These are phyloP conservation scores for Cunninghamia lanceolata DNA, from an alignment of 75 land plant species.

Conservation along the genomic window DNA sequence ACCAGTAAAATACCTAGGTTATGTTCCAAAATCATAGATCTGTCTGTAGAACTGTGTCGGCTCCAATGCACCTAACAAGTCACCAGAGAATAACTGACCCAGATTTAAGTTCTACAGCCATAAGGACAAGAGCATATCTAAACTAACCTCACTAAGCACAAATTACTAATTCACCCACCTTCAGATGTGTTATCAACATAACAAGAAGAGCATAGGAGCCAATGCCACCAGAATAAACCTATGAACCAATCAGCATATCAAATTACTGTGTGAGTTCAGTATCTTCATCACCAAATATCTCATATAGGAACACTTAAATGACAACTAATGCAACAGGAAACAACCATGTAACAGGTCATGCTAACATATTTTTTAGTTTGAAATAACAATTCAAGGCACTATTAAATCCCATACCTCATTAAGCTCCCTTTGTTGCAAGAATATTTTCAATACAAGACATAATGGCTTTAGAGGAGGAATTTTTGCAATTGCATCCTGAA, in stretches of 20 bases:
- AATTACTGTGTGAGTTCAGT: background rate
- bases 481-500: constrained; percentile 66
- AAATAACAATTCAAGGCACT: background rate
- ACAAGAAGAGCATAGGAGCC: constrained; percentile 95
- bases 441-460: constrained; percentile 90
- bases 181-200: constrained; percentile 83
- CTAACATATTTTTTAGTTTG: background rate
- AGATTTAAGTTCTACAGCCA: background rate
- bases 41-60: constrained; percentile 16
- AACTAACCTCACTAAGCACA: background rate
- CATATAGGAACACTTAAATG: background rate
- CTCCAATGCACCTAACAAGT: constrained; percentile 46
- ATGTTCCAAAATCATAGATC: constrained; percentile 40
- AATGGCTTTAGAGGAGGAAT: constrained; percentile 86
- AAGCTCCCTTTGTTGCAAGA: constrained; percentile 92
- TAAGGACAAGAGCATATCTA: background rate
- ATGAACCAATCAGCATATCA: constrained; percentile 4
- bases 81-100: background rate
- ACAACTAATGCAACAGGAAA: background rate
- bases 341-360: background rate
- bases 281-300: background rate
- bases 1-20: constrained; percentile 91
- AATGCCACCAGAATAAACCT: constrained; percentile 97
- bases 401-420: constrained; percentile 69
- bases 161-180: constrained; percentile 31